A percentile compares a stretch with the other conserved stretches of the same genome.
phyloP scores from a whole-genome alignment of 768 basidiomycete genomes.

The Austroboletus eburneus region DNA sequence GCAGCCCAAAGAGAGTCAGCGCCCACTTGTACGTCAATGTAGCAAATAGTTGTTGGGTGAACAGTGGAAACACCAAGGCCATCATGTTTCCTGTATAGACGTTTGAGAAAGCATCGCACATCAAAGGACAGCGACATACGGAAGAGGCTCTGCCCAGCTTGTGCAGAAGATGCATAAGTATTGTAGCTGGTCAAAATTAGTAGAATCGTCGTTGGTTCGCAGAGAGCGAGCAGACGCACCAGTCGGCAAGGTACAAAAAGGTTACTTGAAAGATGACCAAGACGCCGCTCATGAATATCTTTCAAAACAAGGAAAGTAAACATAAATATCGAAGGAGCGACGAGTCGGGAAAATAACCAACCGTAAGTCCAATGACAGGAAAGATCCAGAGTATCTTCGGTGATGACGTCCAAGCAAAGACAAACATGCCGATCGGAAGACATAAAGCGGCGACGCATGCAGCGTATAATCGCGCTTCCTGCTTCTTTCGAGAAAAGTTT shows the following conservation, averaged over 20 bases:
- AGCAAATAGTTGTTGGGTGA: constrained; percentile 45
- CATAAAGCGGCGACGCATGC: constrained; percentile 51
- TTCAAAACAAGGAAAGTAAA: constrained; percentile 2
- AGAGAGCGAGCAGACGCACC: constrained; percentile 27
- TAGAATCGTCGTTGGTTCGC: too few species aligned
- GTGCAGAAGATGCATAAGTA: constrained; percentile 49
- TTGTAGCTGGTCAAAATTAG: constrained; percentile 38
- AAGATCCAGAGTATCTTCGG: constrained; percentile 58
- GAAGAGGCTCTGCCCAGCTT: constrained; percentile 48
- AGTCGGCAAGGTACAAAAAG: constrained; percentile 50
- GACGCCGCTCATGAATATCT: constrained; percentile 38
- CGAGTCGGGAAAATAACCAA: constrained; percentile 1
- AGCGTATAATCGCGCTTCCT: constrained; percentile 57
- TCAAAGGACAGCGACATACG: constrained; percentile 37
- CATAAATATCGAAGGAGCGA: neutral
- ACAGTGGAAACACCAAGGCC: constrained; percentile 46
- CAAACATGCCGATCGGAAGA: constrained; percentile 57
- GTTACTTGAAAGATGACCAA: constrained; percentile 43
- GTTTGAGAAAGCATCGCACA: neutral
- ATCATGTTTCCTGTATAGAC: constrained; percentile 32
- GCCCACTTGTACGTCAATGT: constrained; percentile 48
- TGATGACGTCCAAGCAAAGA: constrained; percentile 67
- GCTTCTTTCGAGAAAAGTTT: constrained; percentile 24
- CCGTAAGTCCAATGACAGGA: constrained; percentile 20
- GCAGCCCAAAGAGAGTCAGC: constrained; percentile 37